Evolutionary conservation across 2,329 filamentous ascomycete species (phyloP).

Genomic region (Hymenotorrendiella dingleyae): DNA sequence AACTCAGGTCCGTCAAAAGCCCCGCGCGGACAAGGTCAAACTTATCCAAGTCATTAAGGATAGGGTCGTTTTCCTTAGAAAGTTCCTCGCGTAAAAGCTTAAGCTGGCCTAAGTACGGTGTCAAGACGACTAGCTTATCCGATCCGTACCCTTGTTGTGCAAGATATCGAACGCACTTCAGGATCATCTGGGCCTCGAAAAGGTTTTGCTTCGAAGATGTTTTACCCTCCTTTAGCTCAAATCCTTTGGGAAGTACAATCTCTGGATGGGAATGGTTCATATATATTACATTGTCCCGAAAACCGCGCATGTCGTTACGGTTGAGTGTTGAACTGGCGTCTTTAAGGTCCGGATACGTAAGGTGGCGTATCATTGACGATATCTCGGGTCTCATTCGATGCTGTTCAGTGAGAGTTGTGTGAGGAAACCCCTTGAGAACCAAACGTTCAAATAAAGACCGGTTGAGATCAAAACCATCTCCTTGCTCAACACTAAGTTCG

Average conservation of each 20-base stretch:
- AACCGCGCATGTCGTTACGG: constrained; percentile 46
- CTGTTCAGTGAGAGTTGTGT: constrained; percentile 52
- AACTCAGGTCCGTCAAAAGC: constrained; percentile 46
- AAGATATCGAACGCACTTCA: constrained; percentile 60
- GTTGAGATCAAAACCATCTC: constrained; percentile 61
- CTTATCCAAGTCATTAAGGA: constrained; percentile 64
- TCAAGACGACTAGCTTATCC: constrained; percentile 60
- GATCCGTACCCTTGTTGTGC: constrained; percentile 66
- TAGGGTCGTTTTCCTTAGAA: constrained; percentile 51
- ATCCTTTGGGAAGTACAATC: constrained; percentile 34
- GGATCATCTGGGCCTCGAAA: constrained; percentile 61
- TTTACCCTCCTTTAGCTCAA: constrained; percentile 45
- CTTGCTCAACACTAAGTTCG: constrained; percentile 54
- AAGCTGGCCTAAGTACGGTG: constrained; percentile 67
- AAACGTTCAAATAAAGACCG: constrained; percentile 64
- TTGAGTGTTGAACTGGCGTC: constrained; percentile 46
- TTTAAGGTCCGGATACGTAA: constrained; percentile 57
- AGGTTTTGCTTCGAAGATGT: constrained; percentile 53
- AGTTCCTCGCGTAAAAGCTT: constrained; percentile 49
- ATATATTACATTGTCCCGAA: constrained; percentile 57
- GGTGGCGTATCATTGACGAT: constrained; percentile 47
- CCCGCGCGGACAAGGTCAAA: constrained; percentile 58
- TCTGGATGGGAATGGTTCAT: constrained; percentile 57
- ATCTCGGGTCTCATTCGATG: constrained; percentile 67
- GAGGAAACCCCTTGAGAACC: constrained; percentile 47